Base-by-base conservation (phyloP, 2,329 filamentous ascomycete genomes). In the Coniella vitis region DNA sequence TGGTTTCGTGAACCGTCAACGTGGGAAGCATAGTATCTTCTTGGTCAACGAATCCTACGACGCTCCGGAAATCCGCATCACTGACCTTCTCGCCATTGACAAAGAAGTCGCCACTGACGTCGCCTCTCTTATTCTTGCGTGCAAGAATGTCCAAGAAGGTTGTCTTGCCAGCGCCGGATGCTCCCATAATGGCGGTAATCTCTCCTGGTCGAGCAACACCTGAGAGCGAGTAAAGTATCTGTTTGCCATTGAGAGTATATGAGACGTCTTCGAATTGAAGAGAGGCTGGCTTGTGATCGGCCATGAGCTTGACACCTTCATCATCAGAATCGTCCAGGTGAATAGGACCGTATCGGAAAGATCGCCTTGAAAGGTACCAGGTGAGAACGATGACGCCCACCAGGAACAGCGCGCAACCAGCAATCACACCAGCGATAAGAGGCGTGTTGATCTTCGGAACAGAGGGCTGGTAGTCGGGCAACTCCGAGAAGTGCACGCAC, bases 11-110 rank as follows among this genome's bases (percentile, higher is more conserved):
- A 8, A 98, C 93, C 0, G 93, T 98, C 57, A 98, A 73, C 1
- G 93, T 98, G 0, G 93, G 85, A 38, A 98, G 75, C 83, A 98
- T 91, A 4, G 91, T 95, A 63, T 98, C 93, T 62, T 98, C 93
- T 69, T 98, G 93, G 59, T 98, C 93, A 36, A 98, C 93, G 59
- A 97, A 98, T 19, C 94, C 93, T 56, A 96, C 86, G 45, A 97
- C 89, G 54, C 82, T 90, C 63, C 87, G 88, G 69, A 93, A 98
- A 54, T 96, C 88, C 25, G 79, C 67, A 63, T 96, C 88, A 29
- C 74, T 75, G 34, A 97, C 83, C 64, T 87, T 91, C 65, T 97
- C 89, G 31, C 93, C 94, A 57, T 97, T 97, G 60, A 98, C 83
- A 60, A 85, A 93, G 60, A 96, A 95, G 52, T 91, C 80, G 17